Percentiles rank a stretch among this genome's conserved stretches.
Conservation (phyloP, 2,329 filamentous ascomycete species). For the Neonectria hederae region DNA sequence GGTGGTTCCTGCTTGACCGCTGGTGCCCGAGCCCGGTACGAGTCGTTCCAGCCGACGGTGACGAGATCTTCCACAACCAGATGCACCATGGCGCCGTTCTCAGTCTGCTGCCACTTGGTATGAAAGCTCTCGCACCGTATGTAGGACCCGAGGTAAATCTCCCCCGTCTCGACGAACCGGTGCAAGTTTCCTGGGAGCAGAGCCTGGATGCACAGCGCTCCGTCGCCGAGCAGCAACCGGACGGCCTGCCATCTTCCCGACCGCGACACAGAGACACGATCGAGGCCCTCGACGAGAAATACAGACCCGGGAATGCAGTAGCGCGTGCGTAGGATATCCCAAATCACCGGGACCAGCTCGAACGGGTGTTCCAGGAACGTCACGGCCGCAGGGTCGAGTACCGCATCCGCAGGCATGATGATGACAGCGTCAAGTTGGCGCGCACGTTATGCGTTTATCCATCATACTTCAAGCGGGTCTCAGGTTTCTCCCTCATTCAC, state of each 20-base stretch:
- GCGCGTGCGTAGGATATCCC: conserved; percentile 58
- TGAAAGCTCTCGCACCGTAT: conserved; percentile 57
- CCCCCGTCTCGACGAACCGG: conserved; percentile 55
- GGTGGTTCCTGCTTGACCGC: not conserved
- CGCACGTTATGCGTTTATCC: not conserved
- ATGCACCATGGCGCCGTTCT: conserved; percentile 49
- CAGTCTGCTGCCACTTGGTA: conserved; percentile 42
- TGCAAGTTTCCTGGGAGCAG: conserved; percentile 58
- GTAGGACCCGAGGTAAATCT: conserved; percentile 59
- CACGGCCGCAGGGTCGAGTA: conserved; percentile 42
- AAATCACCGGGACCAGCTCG: conserved; percentile 53
- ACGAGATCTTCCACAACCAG: conserved; percentile 57
- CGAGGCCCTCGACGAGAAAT: conserved; percentile 60
- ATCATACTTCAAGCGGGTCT: conserved; percentile 31
- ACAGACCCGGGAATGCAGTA: conserved; percentile 59
- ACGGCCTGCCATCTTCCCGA: conserved; percentile 54
- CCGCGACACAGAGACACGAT: conserved; percentile 48
- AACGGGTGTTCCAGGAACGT: conserved; percentile 40
- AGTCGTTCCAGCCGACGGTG: conserved; percentile 59
- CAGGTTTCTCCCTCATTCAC: not conserved
- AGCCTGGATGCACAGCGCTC: conserved; percentile 64
- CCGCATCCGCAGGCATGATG: conserved; percentile 36
- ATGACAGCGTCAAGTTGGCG: conserved; percentile 19
- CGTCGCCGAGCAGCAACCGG: conserved; percentile 62
- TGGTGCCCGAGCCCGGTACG: conserved; percentile 41